Base-by-base conservation (phyloP, 139 green algal genomes). In the Tetradesmus obliquus region DNA sequence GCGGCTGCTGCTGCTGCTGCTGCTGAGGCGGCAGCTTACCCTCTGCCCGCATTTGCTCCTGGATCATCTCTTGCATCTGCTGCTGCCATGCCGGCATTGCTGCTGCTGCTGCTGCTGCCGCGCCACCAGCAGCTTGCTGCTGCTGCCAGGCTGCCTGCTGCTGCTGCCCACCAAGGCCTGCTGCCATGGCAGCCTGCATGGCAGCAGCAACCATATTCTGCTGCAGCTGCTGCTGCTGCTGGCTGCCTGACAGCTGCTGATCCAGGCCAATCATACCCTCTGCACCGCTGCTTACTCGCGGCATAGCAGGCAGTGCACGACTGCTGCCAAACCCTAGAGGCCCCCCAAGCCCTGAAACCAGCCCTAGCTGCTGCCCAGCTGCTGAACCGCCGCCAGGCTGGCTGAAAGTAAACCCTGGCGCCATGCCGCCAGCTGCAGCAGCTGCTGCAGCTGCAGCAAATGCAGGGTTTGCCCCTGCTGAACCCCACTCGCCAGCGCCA, bases 151-250 rank as follows among this genome's bases (percentile, higher is more conserved):
- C n/a, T 15, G 76, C n/a, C 24, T 53, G 76, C 76, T 53, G 76
- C 76, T 53, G 76, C 76, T 55, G 76, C 76, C 54, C 22, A 0
- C n/a, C 24, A 3, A 82, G 76, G 24, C 76, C 76, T 19, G 76
- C 76, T 82, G 76, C 76, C 76, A 82, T 82, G 76, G 76, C n/a
- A 20, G 76, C 76, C 19, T 53, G 76, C 76, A 82, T 82, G 15
- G 76, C 76, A 13, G 76, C 76, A 15, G n/a, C 76, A 82, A 53
- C 76, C n/a, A 82, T 82, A 4, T 82, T 51, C 76, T 82, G 76
- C 76, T 82, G 72, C 72, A 51, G 76, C 76, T 51, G 76, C 24
- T 82, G 24, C 76, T 82, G 76, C 76, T 55, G 76, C 13, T 53
- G 45, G 72, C 76, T 82, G 76, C 76, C 76, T 5, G n/a, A 82